Base-by-base conservation (phyloP, 2,329 filamentous ascomycete genomes). In the Botryotinia narcissicola region DNA sequence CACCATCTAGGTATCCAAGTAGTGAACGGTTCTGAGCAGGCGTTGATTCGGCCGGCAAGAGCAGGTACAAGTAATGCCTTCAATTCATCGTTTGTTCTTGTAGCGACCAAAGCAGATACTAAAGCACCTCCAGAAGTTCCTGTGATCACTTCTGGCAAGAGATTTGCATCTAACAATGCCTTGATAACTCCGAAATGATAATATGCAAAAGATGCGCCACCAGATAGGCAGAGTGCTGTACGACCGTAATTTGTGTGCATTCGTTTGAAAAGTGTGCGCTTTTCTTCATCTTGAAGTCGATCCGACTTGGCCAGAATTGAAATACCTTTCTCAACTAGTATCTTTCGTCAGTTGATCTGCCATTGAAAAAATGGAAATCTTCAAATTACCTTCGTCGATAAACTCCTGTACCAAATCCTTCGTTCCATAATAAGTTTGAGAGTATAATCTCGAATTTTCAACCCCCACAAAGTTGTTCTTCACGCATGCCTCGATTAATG, bases 381-480 rank as follows among this genome's bases (percentile, higher is more conserved):
- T 32, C 81, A 78, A 66, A 48, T 85, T 82, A 91, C 90, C 86
- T 83, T 98, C 95, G 75, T 98, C 93, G 62, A 97, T 85, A 80
- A 95, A 98, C 72, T 91, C 90, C 82, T 98, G 96, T 44, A 97
- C 93, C 76, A 98, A 83, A 75, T 96, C 90, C 83, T 99, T 99
- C n/a, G 96, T 98, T 46, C 96, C 96, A 78, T 94, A 97, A 81
- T 99, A 99, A 4, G 95, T 97, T 84, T 98, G 95, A 79, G 93
- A 97, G 82, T 99, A 99, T n/a, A 99, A 84, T 72, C 94, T 89
- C 16, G 95, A 90, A 79, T 97, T 98, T 82, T 99, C 96, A 22
- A 97, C 91, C 0, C 96, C 96, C 29, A 93, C 94, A 83, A 98
- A 99, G 81, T 99, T 98, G 83, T 95, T 97, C 87, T 98, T 99